Conservation (phyloP, 805 yeast species). For the Pichia rugopelliculosa region DNA sequence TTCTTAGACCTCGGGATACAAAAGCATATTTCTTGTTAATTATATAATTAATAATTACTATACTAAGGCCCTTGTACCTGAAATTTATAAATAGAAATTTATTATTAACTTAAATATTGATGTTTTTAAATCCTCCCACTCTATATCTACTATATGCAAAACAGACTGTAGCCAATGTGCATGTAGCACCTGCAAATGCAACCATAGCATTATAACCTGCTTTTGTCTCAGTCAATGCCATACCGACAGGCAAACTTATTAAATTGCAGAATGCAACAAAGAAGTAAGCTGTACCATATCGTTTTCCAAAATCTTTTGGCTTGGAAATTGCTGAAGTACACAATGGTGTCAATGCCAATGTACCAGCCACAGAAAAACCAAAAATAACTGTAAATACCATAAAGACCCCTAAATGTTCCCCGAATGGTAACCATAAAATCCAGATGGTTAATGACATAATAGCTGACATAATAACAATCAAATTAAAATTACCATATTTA, state of each 20-base stretch:
- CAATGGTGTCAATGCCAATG: constrained; percentile 58
- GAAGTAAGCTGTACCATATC: constrained; percentile 63
- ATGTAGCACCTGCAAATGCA: constrained; percentile 27
- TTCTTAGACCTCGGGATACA: too few species aligned
- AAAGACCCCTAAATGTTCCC: constrained; percentile 34
- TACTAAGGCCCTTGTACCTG: too few species aligned
- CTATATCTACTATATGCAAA: constrained; percentile 18
- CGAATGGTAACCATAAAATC: constrained; percentile 59
- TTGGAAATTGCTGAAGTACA: constrained; percentile 62
- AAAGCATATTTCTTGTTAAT: too few species aligned
- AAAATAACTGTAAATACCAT: constrained; percentile 46
- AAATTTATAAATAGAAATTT: too few species aligned
- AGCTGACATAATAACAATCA: constrained; percentile 30
- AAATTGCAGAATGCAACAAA: constrained; percentile 37
- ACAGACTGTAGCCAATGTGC: constrained; percentile 17
- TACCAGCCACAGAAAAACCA: constrained; percentile 57
- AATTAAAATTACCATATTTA: constrained; percentile 37
- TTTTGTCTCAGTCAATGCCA: constrained; percentile 24
- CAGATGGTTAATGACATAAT: constrained; percentile 40
- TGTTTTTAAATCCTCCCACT: constrained; percentile 18
- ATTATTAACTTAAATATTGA: too few species aligned
- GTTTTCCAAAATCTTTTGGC: constrained; percentile 57
- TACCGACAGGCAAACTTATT: constrained; percentile 41
- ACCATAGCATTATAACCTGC: constrained; percentile 27
- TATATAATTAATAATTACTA: too few species aligned